Evolutionary conservation across 75 land plant species (phyloP), one percentile per base, ranked within the genome.

Genomic region (Pinus tabuliformis): DNA sequence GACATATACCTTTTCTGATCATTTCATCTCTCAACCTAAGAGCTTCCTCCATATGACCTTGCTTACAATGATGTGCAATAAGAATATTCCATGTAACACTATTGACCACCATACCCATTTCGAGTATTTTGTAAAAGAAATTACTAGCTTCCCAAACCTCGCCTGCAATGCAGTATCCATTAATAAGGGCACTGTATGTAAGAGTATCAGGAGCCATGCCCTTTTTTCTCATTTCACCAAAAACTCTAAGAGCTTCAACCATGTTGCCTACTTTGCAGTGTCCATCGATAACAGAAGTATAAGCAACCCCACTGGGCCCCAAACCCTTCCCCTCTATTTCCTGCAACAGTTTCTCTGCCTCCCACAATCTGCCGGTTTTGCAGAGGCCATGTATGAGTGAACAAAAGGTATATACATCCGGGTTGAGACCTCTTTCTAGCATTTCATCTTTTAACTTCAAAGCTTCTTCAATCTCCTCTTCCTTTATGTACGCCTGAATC

Each of bases 401-500:
- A 77, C 85, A 83, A 72, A 82, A 92, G 4, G 91, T 86, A 13
- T 83, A 5, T 9, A 63, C n/a, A 77, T 88, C 86, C 28, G 86
- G 78, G 37, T 77, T 68, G 21, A 86, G 59, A 3, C 90, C 88
- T 62, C 16, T 26, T 36, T 56, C 56, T 17, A 59, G 79, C 91
- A 89, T 86, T 42, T 86, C 80, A 78, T 83, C 82, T 73, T 78
- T 81, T 6, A 89, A 30, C 36, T 62, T 58, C n/a, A 82, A 83
- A 70, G 85, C 90, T 72, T 76, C 81, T 36, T 90, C 87, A 9
- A 81, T 33, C 4, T 82, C 6, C 13, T 87, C 89, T 78, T 85
- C 79, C 49, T 81, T 90, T 73, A 87, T 77, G 70, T 83, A 84
- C 58, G 85, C 92, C 83, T 79, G 57, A 62, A 90, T 83, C 78